A percentile compares a stretch with the other conserved stretches of the same genome.
phyloP scores from a whole-genome alignment of 2,329 filamentous ascomycete species.

The Aspergillus texensis region DNA sequence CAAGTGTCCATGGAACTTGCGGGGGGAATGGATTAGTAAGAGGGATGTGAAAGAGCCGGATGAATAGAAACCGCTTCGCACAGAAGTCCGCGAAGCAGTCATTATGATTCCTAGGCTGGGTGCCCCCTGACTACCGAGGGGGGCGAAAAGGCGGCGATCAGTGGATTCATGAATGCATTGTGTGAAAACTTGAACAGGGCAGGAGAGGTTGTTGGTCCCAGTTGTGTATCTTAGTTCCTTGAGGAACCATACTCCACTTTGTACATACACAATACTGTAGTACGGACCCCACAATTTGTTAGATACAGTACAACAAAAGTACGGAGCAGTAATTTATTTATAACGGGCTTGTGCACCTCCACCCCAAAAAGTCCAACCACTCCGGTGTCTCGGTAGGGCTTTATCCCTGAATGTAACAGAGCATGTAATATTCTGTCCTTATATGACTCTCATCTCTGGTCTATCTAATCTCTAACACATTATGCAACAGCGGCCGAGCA shows the following conservation, averaged over 20 bases:
- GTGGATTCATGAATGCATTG: no score
- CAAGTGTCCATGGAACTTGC: neutral
- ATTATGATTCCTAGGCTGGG: no score
- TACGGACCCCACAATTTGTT: no score
- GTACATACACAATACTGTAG: no score
- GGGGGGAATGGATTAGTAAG: neutral
- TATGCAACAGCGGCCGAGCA: neutral
- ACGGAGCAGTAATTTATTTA: no score
- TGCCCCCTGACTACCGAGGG: neutral
- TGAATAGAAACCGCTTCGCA: neutral
- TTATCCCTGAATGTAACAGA: neutral
- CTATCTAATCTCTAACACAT: conserved; percentile 5
- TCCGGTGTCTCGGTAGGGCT: neutral
- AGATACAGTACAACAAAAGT: no score
- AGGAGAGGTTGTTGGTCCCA: no score
- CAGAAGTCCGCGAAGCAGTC: neutral
- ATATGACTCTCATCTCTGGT: neutral
- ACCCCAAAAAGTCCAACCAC: no score
- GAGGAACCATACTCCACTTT: no score
- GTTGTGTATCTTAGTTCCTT: no score
- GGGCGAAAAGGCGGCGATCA: neutral
- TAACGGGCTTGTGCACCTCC: no score
- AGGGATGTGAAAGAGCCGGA: neutral
- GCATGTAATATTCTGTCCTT: neutral
- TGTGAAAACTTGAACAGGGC: no score